Evolutionary conservation across 768 basidiomycete genomes (phyloP).

Genomic region (Crucibulum laeve): DNA sequence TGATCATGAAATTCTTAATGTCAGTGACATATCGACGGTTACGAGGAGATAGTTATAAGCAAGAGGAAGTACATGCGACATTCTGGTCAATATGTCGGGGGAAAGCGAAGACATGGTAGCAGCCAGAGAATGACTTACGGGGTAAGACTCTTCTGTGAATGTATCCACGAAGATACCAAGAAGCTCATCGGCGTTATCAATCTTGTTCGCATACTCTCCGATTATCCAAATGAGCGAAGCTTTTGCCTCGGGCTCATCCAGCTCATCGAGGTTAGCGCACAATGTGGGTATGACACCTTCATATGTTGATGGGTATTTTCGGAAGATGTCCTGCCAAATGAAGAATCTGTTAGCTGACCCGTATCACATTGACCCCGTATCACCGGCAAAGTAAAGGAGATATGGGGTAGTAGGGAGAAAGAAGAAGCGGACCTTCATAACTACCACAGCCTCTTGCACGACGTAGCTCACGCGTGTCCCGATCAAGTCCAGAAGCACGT

Average conservation of each 20-base stretch:
- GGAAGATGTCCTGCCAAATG: conserved; percentile 95
- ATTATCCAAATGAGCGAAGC: conserved; percentile 99
- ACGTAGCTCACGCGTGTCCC: conserved; percentile 93
- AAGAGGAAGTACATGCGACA: neutral
- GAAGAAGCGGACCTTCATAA: conserved; percentile 89
- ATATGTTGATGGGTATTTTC: conserved; percentile 93
- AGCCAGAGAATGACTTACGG: conserved; percentile 42
- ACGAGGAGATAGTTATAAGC: too few relatives aligned
- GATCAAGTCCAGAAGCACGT: conserved; percentile 90
- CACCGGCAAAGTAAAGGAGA: neutral
- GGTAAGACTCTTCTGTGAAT: conserved; percentile 91
- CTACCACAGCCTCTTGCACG: conserved; percentile 96
- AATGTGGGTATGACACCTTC: conserved; percentile 96
- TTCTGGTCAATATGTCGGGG: neutral
- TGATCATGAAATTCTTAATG: neutral
- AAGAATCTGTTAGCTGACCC: too few relatives aligned
- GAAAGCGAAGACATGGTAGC: conserved; percentile 4
- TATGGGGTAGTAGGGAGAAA: neutral
- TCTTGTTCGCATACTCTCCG: conserved; percentile 96
- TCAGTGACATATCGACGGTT: too few relatives aligned
- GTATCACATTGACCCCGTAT: too few relatives aligned
- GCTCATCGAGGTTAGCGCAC: conserved; percentile 91
- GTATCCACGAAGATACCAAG: conserved; percentile 86
- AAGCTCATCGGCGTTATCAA: conserved; percentile 94
- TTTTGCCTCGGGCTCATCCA: conserved; percentile 98